Evolutionary conservation across 495 filamentous ascomycete species (phyloP).

Genomic region (Cudoniella acicularis): DNA sequence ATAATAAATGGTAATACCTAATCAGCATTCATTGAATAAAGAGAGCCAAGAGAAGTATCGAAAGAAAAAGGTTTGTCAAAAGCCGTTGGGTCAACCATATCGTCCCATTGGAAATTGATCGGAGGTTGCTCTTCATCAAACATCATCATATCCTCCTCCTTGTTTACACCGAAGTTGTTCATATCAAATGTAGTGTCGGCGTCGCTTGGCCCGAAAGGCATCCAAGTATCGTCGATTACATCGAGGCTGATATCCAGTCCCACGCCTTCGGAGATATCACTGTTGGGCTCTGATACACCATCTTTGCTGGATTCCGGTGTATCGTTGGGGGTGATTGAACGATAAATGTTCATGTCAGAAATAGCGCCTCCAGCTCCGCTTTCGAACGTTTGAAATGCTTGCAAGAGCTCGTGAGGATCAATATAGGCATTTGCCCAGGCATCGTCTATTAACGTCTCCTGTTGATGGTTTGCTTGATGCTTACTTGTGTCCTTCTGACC

Average conservation of each 20-base stretch:
- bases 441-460: constrained; percentile 25
- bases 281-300: constrained; percentile 48
- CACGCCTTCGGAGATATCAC: constrained; percentile 47
- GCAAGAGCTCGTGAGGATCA: constrained; percentile 43
- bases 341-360: constrained; percentile 43
- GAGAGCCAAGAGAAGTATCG: constrained; percentile 38
- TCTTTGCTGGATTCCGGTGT: constrained; percentile 55
- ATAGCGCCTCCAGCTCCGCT: constrained; percentile 38
- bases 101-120: constrained; percentile 32
- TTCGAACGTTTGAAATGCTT: constrained; percentile 30
- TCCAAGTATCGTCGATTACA: constrained; percentile 40
- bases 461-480: neutral
- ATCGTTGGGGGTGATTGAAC: constrained; percentile 48
- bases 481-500: constrained; percentile 14
- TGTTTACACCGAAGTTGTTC: constrained; percentile 30
- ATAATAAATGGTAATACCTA: constrained; percentile 11
- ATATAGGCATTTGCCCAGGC: constrained; percentile 38
- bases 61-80: constrained; percentile 40
- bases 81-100: constrained; percentile 30
- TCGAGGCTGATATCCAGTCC: constrained; percentile 30
- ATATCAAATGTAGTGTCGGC: constrained; percentile 31
- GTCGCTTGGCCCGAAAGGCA: constrained; percentile 32
- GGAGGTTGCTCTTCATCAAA: constrained; percentile 17
- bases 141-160: constrained; percentile 22
- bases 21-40: constrained; percentile 39